Conservation (phyloP, 176 grass and related monocot genomes). For the Lolium rigidum region DNA sequence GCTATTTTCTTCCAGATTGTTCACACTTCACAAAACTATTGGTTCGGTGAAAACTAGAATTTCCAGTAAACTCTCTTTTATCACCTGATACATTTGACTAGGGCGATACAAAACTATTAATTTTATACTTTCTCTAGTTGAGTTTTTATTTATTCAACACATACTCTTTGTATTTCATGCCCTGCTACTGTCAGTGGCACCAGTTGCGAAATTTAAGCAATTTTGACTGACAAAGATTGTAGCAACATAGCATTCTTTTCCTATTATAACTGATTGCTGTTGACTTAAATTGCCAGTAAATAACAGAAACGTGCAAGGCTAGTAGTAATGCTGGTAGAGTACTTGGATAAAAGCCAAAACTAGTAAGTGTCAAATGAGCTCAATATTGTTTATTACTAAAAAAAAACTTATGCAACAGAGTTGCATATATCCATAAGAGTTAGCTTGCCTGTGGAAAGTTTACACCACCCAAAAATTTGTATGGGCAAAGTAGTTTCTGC, state of each 20-base stretch:
- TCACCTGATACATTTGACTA: not conserved
- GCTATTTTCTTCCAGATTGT: constrained; percentile 3
- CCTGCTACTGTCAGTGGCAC: not conserved
- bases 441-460: not conserved
- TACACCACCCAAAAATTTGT: not conserved
- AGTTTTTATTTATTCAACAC: not conserved
- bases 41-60: not conserved
- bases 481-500: constrained; percentile 5
- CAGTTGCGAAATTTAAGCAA: not conserved
- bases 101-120: not conserved
- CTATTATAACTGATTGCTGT: not conserved
- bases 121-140: not conserved
- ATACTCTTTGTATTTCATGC: not conserved
- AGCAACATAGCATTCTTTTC: not conserved
- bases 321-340: not conserved
- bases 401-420: not conserved
- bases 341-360: not conserved
- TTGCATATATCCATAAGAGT: constrained; percentile 4
- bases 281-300: not conserved
- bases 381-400: not conserved
- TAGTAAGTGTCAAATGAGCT: not conserved
- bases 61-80: not conserved
- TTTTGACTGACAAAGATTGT: not conserved
- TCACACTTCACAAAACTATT: not conserved
- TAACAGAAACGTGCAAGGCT: not conserved